Conservation (phyloP, 257 asterid genomes). For the Salvia miltiorrhiza region DNA sequence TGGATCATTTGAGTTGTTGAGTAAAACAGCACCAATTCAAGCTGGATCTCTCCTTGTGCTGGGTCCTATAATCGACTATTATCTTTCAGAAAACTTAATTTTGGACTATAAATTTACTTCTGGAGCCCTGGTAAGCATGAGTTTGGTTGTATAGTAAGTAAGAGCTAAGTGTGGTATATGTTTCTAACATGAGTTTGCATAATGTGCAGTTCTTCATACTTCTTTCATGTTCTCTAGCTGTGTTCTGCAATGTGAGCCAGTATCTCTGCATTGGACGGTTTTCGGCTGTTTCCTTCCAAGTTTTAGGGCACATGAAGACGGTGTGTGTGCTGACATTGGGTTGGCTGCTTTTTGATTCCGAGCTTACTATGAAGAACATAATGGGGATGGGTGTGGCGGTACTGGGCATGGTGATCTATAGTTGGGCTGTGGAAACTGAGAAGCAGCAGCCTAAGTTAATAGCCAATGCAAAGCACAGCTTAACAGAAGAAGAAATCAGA, state of each 20-base stretch:
- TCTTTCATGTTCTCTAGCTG: conserved; percentile 81
- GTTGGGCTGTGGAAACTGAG: conserved; percentile 96
- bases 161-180: not conserved
- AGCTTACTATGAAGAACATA: conserved; percentile 78
- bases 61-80: conserved; percentile 82
- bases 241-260: conserved; percentile 95
- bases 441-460: conserved; percentile 46
- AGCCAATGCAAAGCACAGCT: conserved; percentile 58
- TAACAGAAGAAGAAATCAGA: conserved; percentile 88
- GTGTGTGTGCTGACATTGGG: conserved; percentile 84
- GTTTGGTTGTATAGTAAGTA: not conserved
- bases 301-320: conserved; percentile 92
- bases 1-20: conserved; percentile 86
- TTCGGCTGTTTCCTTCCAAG: conserved; percentile 97
- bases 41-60: conserved; percentile 83
- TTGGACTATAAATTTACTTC: conserved; percentile 47
- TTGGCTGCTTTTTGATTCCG: conserved; percentile 87
- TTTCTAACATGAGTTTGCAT: conserved; percentile 22
- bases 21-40: conserved; percentile 96
- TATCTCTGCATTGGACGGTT: conserved; percentile 95
- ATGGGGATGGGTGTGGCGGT: conserved; percentile 84
- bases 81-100: conserved; percentile 54
- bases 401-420: conserved; percentile 81
- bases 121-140: conserved; percentile 66
- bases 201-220: conserved; percentile 69